phyloP scores from a whole-genome alignment of 805 yeast species.

The Pichia pseudocactophila region DNA sequence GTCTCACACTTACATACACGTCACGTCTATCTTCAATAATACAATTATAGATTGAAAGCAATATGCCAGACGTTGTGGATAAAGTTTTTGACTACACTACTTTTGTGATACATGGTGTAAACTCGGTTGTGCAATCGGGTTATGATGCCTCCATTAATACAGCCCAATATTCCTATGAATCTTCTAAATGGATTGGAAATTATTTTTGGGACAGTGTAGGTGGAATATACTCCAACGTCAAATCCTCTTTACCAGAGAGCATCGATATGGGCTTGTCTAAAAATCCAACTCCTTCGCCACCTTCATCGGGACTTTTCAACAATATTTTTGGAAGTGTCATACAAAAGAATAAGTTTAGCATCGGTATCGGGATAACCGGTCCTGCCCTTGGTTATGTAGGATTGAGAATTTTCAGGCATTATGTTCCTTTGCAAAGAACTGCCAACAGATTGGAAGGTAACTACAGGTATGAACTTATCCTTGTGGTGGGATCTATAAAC shows the following conservation, averaged over 20 bases:
- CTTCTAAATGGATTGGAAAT: conserved; percentile 5
- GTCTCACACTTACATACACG: too few species aligned
- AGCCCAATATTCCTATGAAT: conserved; percentile 4
- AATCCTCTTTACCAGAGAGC: neutral
- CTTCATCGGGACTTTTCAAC: conserved; percentile 1
- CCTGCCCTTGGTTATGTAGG: conserved; percentile 6
- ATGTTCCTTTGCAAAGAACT: conserved; percentile 30
- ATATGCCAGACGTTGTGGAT: conserved; percentile 18
- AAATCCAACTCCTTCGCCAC: too few species aligned
- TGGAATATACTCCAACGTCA: neutral
- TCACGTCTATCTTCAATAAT: too few species aligned
- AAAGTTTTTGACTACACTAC: conserved; percentile 12
- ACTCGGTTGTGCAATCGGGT: conserved; percentile 1
- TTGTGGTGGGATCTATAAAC: conserved; percentile 67
- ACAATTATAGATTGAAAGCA: too few species aligned
- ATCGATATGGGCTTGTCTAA: neutral
- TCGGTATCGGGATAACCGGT: conserved; percentile 9
- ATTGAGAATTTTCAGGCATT: conserved; percentile 4
- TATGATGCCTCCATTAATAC: conserved; percentile 6
- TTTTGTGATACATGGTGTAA: neutral
- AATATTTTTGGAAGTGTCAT: neutral
- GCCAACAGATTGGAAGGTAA: conserved; percentile 62
- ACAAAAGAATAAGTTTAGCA: neutral
- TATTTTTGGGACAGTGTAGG: neutral
- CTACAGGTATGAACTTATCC: conserved; percentile 64